phyloP scores from a whole-genome alignment of 805 yeast genomes.

The Lachancea dasiensis region DNA sequence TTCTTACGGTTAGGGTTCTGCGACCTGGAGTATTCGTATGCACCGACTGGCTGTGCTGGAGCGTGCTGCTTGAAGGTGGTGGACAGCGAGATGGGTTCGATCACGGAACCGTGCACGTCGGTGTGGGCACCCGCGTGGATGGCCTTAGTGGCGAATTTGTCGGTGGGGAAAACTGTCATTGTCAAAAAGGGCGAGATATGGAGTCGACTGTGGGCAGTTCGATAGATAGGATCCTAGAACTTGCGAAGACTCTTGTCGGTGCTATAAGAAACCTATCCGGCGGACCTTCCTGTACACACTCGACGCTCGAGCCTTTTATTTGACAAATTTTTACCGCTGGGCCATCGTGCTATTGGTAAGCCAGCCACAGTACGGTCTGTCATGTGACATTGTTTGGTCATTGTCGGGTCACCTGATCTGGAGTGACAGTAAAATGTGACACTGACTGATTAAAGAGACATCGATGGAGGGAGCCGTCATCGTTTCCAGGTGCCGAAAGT shows the following conservation, averaged over 20 bases:
- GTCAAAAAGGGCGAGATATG: slow-evolving; percentile 1
- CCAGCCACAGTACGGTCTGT: no score
- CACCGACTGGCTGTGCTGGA: slow-evolving; percentile 73
- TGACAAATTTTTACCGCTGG: not conserved
- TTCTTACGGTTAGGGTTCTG: slow-evolving; percentile 82
- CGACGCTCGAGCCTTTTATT: slow-evolving; percentile 1
- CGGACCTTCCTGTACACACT: not conserved
- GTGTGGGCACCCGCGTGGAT: slow-evolving; percentile 81
- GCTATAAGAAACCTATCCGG: no score
- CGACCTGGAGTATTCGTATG: slow-evolving; percentile 78
- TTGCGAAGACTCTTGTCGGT: not conserved
- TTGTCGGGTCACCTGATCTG: no score
- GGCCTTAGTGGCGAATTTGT: slow-evolving; percentile 68
- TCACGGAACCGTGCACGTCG: slow-evolving; percentile 77
- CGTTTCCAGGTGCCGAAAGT: no score
- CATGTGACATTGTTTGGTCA: no score
- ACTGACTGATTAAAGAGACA: no score
- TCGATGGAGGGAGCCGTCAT: no score
- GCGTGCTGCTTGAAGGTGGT: slow-evolving; percentile 79
- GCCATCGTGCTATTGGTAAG: no score
- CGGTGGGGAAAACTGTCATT: slow-evolving; percentile 28
- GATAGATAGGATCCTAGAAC: no score
- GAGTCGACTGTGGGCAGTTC: no score
- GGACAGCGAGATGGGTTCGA: slow-evolving; percentile 74
- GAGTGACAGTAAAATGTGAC: no score